Evolutionary conservation across 164 flowering plant genomes (phyloP).

Genomic region (Vitis rotundifolia): DNA sequence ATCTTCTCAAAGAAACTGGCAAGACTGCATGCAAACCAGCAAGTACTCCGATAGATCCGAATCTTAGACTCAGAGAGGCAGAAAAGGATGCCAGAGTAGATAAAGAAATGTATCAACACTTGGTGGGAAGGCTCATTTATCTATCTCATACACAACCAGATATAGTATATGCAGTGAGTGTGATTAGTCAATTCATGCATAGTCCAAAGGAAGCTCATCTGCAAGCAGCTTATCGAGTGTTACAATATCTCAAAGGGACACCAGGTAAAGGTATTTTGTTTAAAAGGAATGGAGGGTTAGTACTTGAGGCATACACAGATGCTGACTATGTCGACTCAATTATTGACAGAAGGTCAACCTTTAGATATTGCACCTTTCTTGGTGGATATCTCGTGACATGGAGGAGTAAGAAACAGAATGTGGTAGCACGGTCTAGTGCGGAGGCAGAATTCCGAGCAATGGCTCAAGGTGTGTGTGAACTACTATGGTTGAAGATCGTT

Average conservation of each 20-base stretch:
- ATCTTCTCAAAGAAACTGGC: slow-evolving; percentile 8
- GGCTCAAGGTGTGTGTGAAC: too few relatives aligned
- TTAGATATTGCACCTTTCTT: neutral
- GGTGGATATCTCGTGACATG: neutral
- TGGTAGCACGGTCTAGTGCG: too few relatives aligned
- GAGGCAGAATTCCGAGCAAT: too few relatives aligned
- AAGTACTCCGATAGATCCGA: slow-evolving; percentile 4
- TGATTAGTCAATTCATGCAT: slow-evolving; percentile 12
- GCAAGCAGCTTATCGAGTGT: neutral
- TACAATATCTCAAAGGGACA: slow-evolving; percentile 7
- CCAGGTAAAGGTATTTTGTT: slow-evolving; percentile 12
- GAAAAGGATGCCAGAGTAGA: neutral
- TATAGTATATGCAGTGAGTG: neutral
- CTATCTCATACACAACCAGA: slow-evolving; percentile 6
- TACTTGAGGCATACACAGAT: neutral
- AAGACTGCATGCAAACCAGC: slow-evolving; percentile 7
- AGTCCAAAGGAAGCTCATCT: slow-evolving; percentile 3
- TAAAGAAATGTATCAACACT: neutral
- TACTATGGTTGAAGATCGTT: too few relatives aligned
- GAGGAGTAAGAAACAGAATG: neutral
- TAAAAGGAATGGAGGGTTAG: too few relatives aligned
- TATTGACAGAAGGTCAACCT: slow-evolving; percentile 1
- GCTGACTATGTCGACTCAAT: slow-evolving; percentile 1
- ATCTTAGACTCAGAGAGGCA: slow-evolving; percentile 1
- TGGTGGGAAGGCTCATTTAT: slow-evolving; percentile 12